Percentiles rank a stretch among this genome's conserved stretches.
Evolutionary conservation across 805 yeast genomes (phyloP).

Genomic region (Zygotorulaspora florentina): DNA sequence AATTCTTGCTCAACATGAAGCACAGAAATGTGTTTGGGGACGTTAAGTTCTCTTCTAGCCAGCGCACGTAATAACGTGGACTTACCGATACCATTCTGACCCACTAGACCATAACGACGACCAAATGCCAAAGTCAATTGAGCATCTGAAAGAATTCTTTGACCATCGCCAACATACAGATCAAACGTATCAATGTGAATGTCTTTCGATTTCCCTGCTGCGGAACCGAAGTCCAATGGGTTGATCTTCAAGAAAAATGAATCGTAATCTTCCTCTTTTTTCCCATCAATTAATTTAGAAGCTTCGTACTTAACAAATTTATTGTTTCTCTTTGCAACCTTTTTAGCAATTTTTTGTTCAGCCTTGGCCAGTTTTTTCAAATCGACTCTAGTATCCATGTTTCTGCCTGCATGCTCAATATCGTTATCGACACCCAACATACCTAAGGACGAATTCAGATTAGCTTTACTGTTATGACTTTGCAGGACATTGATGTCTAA

Average conservation of each 20-base stretch:
- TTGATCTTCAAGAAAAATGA: constrained; percentile 92
- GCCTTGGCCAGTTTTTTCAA: constrained; percentile 96
- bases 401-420: constrained; percentile 87
- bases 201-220: constrained; percentile 96
- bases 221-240: constrained; percentile 84
- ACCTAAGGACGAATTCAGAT: constrained; percentile 70
- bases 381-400: constrained; percentile 91
- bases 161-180: constrained; percentile 92
- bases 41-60: constrained; percentile 86
- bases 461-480: constrained; percentile 59
- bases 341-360: constrained; percentile 94
- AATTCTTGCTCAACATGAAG: constrained; percentile 97
- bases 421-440: constrained; percentile 74
- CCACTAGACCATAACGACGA: constrained; percentile 93
- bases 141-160: constrained; percentile 85
- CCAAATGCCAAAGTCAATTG: constrained; percentile 85
- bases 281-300: constrained; percentile 73
- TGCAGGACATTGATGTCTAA: constrained; percentile 71
- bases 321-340: constrained; percentile 83
- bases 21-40: constrained; percentile 93
- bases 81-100: constrained; percentile 99
- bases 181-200: constrained; percentile 91
- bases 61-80: constrained; percentile 88
- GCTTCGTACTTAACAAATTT: constrained; percentile 87
- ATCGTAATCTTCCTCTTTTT: constrained; percentile 75